Evolutionary conservation across 1,284 basidiomycete species (phyloP), one percentile per base, ranked within the genome.

Genomic region (Malassezia cuniculi): DNA sequence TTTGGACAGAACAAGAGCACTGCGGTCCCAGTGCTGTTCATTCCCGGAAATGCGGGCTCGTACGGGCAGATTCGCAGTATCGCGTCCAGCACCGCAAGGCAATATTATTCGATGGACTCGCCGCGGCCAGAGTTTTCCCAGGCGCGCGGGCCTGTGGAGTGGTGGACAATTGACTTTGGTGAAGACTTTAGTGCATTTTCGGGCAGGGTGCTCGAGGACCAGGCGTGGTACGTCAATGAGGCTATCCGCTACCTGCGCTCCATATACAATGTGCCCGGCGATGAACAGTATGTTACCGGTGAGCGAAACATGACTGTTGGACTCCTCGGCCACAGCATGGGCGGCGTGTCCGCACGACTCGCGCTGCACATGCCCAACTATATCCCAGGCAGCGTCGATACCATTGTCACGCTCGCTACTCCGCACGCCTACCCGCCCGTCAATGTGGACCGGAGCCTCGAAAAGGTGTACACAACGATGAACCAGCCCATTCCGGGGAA

Each of bases 171-270:
- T 48, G 87, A 97, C 63, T 90, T 87, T 71, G 94, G 95, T 62
- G 90, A 97, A 68, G 93, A 95, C 60, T 78, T 95, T 28, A 87
- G 86, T 3, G 93, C 93, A 0, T 83, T 97, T 54, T 86, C 95
- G 69, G 85, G 85, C 0, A 75, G 80, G 2, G 95, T 87, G 0
- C 72, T 97, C 6, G 75, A 79, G 35, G 77, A 85, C 5, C 83
- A 99, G 69, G 82, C 80, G 15, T 69, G 72, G 12, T 97, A 85
- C 67, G 75, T 85, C 12, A 73, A 76, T 19, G 72, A 76, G 31
- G 80, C 81, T 5, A 76, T 94, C 34, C 69, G 71, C 4, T 83
- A 82, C 52, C 80, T 97, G 36, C 75, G 86, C 21, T 77, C 77
- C 0, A 70, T 77, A 19, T 95, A 95, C 62, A 77, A 76, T 1